Base-by-base conservation (phyloP, 1,284 basidiomycete species). In the Ustilago vetiveriae region DNA sequence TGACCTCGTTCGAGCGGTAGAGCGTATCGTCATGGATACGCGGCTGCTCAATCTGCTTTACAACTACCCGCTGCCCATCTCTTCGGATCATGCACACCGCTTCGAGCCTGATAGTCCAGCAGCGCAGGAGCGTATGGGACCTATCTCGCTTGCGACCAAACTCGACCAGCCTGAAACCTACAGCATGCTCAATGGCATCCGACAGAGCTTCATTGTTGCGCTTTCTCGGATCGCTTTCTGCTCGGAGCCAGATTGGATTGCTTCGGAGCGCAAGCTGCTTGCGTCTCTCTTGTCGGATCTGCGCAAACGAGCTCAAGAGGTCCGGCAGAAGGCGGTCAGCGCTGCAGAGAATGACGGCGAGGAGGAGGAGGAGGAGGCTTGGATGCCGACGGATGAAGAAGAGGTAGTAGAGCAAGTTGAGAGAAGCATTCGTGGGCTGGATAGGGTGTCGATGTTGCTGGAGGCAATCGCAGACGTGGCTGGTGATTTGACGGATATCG, bases 131-230 rank as follows among this genome's bases (percentile, higher is more conserved):
- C 52, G 67, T 3, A 60, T 45, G 56, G 44, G 47, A 7, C 19
- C 44, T 19, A 62, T 71, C 26, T 54, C 44, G 23, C 43, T 77
- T 4, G 64, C 69, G 1, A 41, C 65, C n/a, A 75, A 76, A 35
- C 47, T 78, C 9, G 52, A 71, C 10, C 60, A 63, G 13, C 69
- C 69, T 3, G 68, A 72, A 45, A 63, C 63, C 7, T 76, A 78
- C 33, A 62, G 60, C 23, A 66, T 75, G 56, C 55, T 78, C 32
- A 78, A 79, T 47, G 77, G 77, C 14, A 71, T 79, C 24, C 66
- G 67, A 10, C 70, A 76, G 49, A 74, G 66, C 14, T 79, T 76
- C 35, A 49, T 78, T 32, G 70, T 78, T 3, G 57, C 74, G 2
- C 43, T 79, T 10, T 59, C 53, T 5, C 58, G 75, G 24, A 63